Base-by-base conservation (phyloP, 2,329 filamentous ascomycete species). In the Colletotrichum graminicola region DNA sequence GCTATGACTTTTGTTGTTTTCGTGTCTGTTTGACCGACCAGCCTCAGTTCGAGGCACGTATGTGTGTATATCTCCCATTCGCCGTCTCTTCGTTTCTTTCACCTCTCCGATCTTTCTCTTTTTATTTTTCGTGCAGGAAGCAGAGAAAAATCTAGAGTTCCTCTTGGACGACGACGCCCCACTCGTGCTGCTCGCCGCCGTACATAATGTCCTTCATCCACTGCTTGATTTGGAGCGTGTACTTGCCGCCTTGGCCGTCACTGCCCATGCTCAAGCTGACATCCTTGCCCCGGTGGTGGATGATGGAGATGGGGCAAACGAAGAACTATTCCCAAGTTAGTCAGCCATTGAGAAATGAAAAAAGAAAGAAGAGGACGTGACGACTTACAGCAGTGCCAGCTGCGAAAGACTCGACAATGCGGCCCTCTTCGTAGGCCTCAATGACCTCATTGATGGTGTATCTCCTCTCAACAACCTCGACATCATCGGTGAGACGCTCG, bases 361-460 rank as follows among this genome's bases (percentile, higher is more conserved):
- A 32, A 55, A 43, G 1, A 39, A 10, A 1, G 36, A n/a, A 5
- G 26, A 32, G 26, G 14, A 56, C 1, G 34, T 16, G 47, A 52
- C 62, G 74, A 88, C 90, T 85, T 85, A 93, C 91, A 67, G 95
- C 95, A 73, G 95, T 98, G 23, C 95, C 95, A 43, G 93, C 90
- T 10, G 93, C 93, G 78, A 98, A 98, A 1, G 93, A 89, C 83
- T 98, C 95, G 12, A 97, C 80, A 54, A 97, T 81, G 2, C 94
- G 86, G 3, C 93, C 94, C 78, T 97, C 93, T 54, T 87, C 83
- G 34, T 89, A 84, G 1, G 94, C 94, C 78, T 92, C 88, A 36
- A 90, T 79, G 21, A 98, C 81, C 81, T 97, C 94, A 39, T 87
- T 84, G 79, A 98, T 97, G 29, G 90, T 94, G 82, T 95, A 96